Conservation (phyloP, 805 yeast genomes). For the Zygoascus bituminiphila region DNA sequence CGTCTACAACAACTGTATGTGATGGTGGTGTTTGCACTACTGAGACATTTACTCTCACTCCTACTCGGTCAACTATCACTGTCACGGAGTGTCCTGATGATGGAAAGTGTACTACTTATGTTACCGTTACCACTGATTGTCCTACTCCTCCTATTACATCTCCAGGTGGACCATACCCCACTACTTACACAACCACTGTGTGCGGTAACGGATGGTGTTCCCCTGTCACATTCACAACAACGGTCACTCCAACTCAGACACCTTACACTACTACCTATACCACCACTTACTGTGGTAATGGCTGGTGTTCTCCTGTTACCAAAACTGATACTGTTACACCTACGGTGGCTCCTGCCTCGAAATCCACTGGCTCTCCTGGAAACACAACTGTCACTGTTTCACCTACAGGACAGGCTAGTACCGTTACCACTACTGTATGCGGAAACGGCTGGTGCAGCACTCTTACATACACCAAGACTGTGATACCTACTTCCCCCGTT, state of each 20-base stretch:
- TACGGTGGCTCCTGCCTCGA: not conserved
- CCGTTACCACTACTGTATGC: not conserved
- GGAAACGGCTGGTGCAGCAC: not conserved
- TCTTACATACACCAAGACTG: not conserved
- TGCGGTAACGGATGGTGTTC: not conserved
- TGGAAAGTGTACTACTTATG: slow-evolving; percentile 1
- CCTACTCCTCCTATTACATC: not conserved
- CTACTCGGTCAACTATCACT: slow-evolving; percentile 2
- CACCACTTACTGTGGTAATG: not conserved
- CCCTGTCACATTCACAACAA: not conserved
- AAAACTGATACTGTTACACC: not conserved
- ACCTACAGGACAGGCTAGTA: not conserved
- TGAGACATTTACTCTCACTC: slow-evolving; percentile 1
- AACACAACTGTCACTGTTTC: not conserved
- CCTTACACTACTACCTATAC: not conserved
- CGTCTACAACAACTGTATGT: slow-evolving; percentile 2
- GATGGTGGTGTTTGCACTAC: not conserved
- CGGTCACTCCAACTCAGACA: not conserved
- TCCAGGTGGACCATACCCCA: not conserved
- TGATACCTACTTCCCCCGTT: not conserved
- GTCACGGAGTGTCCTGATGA: not conserved
- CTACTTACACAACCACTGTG: not conserved
- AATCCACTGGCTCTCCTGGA: not conserved
- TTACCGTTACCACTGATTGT: not conserved
- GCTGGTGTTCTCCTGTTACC: not conserved